Base-by-base conservation (phyloP, 371 early-diverging fungal species). In the Mortierella sp. region DNA sequence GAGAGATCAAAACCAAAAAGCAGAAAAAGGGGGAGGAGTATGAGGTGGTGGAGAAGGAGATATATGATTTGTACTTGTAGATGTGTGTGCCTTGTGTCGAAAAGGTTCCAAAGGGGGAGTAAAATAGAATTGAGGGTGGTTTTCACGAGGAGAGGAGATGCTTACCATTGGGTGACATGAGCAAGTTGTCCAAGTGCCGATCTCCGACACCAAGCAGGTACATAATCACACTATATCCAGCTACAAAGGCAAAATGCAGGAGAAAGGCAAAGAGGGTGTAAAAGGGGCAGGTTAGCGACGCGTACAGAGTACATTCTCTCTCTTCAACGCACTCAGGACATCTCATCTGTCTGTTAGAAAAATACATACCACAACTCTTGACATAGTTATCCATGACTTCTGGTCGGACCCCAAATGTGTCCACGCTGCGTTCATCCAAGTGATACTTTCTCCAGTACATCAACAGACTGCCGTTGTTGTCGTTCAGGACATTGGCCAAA, bases 131-230 rank as follows among this genome's bases (percentile, higher is more conserved):
- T 29, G 22, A 24, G n/a, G n/a, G 14, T 37, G 24, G 19, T 29
- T 43, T 26, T 19, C 22, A 66, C 34, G 19, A 11, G 19, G 58
- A 3, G 13, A 37, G n/a, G 24, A 40, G 29, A 22, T 10, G n/a
- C 61, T 37, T 86, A 92, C 95, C 99, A 66, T 93, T 90, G 37
- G 93, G 91, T 0, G 98, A 95, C 39, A 99, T 85, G 43, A 99
- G 86, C 48, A 99, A 79, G 82, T 99, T 99, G 78, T 99, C 99
- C 79, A 98, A 87, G 86, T 99, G 99, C 9, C 99, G 94, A 87
- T 99, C 99, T n/a, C 99, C 99, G n/a, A 99, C 95, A 22, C 98
- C 99, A 14, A 99, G 89, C 14, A 99, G 77, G 85, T 99, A 99
- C 2, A 97, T 98, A 66, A 99, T 97, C 14, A 99, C 98, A 85